Conservation (phyloP, 768 basidiomycete genomes). For the Tulasnella sp. region DNA sequence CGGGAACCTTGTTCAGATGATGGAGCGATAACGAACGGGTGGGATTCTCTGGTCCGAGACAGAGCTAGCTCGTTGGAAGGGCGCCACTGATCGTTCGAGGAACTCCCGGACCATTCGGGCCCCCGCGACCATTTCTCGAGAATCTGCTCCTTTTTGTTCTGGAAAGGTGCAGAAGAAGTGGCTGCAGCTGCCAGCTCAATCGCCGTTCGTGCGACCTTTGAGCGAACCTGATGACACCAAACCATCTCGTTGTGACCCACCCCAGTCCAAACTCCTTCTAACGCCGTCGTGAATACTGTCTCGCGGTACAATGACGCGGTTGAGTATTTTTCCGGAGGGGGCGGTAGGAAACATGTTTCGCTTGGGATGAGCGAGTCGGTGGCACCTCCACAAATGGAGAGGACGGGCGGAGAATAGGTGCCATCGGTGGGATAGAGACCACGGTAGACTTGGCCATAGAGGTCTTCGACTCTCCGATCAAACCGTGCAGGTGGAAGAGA, state of each 20-base stretch:
- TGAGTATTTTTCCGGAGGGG: slow-evolving; percentile 23
- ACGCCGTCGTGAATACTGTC: slow-evolving; percentile 76
- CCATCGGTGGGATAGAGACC: slow-evolving; percentile 32
- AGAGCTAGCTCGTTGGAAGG: neutral
- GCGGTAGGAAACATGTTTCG: slow-evolving; percentile 71
- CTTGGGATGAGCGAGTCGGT: slow-evolving; percentile 90
- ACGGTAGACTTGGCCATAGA: slow-evolving; percentile 46
- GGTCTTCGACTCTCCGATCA: slow-evolving; percentile 74
- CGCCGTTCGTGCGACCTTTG: slow-evolving; percentile 75
- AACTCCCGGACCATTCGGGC: neutral
- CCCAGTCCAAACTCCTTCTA: slow-evolving; percentile 92
- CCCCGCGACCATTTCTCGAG: slow-evolving; percentile 55
- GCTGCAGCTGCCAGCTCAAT: slow-evolving; percentile 52
- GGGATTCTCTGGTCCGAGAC: neutral
- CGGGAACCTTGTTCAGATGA: neutral
- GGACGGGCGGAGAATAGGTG: slow-evolving; percentile 50
- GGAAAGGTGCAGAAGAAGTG: neutral
- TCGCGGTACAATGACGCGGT: slow-evolving; percentile 42
- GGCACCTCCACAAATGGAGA: slow-evolving; percentile 88
- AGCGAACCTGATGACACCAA: slow-evolving; percentile 97
- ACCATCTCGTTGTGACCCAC: slow-evolving; percentile 96
- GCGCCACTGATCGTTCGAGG: neutral
- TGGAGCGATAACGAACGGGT: neutral
- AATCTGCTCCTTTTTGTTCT: slow-evolving; percentile 36
- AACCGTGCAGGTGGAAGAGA: slow-evolving; percentile 82